Conservation (phyloP, 2,329 filamentous ascomycete species). For the Byssoonygena ceratinophila region DNA sequence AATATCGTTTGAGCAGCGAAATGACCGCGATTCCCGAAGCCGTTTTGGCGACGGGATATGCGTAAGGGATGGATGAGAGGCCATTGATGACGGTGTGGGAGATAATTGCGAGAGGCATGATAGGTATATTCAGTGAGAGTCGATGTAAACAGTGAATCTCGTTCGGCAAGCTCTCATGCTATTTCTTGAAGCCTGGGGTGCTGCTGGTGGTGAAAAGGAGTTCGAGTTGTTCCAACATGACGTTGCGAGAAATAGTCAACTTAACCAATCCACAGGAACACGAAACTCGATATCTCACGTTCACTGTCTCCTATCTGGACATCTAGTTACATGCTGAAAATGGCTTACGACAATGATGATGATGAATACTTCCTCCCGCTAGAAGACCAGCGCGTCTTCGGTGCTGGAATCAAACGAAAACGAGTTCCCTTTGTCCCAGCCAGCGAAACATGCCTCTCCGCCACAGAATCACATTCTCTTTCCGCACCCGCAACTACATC, state of each 20-base stretch:
- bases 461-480: slow-evolving; percentile 13
- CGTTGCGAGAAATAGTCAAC: not conserved
- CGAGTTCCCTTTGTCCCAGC: slow-evolving; percentile 51
- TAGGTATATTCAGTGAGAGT: slow-evolving; percentile 11
- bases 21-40: slow-evolving; percentile 44
- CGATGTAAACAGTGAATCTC: not conserved
- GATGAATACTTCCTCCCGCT: slow-evolving; percentile 50
- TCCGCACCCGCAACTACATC: slow-evolving; percentile 23
- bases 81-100: slow-evolving; percentile 46
- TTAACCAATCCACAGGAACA: no score
- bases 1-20: slow-evolving; percentile 60
- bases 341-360: slow-evolving; percentile 31
- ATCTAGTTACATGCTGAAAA: no score
- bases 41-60: slow-evolving; percentile 44
- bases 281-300: no score
- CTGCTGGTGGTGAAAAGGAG: not conserved
- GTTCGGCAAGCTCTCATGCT: not conserved
- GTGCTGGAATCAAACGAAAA: slow-evolving; percentile 53
- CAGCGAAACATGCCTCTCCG: slow-evolving; percentile 24
- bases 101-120: slow-evolving; percentile 54
- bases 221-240: not conserved
- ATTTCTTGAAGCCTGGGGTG: no score
- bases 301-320: no score
- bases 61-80: slow-evolving; percentile 44
- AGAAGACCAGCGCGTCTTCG: slow-evolving; percentile 50